These are phyloP conservation scores for Fusarium illudens DNA, from an alignment of 2,329 filamentous ascomycete species.

Conservation along the genomic window DNA sequence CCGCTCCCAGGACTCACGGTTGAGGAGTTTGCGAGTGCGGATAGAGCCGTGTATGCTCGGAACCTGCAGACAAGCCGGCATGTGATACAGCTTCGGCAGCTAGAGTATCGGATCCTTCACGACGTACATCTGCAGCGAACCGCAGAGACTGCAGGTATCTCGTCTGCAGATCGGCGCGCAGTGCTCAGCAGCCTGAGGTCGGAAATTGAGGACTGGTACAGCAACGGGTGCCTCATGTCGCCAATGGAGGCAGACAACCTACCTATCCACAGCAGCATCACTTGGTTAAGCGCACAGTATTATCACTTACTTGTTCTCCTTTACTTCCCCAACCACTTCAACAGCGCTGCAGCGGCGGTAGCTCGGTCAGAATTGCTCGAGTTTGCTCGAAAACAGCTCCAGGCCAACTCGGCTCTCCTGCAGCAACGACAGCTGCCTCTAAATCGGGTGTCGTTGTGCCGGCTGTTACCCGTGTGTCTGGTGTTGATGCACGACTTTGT, in stretches of 20 bases:
- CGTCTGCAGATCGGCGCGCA: slow-evolving; percentile 45
- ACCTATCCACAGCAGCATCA: slow-evolving; percentile 55
- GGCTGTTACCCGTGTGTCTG: slow-evolving; percentile 50
- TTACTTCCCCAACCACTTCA: slow-evolving; percentile 54
- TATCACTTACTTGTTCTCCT: slow-evolving; percentile 55
- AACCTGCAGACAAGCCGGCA: slow-evolving; percentile 56
- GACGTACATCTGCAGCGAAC: slow-evolving; percentile 48
- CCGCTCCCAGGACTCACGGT: slow-evolving; percentile 55
- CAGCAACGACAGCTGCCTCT: slow-evolving; percentile 55
- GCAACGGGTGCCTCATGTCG: slow-evolving; percentile 54
- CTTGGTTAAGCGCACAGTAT: slow-evolving; percentile 55
- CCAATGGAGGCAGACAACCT: slow-evolving; percentile 54
- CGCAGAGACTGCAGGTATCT: slow-evolving; percentile 42
- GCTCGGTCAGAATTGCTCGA: slow-evolving; percentile 48
- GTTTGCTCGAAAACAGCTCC: slow-evolving; percentile 53
- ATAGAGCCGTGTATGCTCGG: slow-evolving; percentile 49
- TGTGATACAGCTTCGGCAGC: slow-evolving; percentile 54
- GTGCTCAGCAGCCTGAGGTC: slow-evolving; percentile 48
- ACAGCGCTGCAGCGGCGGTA: slow-evolving; percentile 45
- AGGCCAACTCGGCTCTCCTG: slow-evolving; percentile 52
- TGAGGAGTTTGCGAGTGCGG: slow-evolving; percentile 54
- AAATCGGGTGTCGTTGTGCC: slow-evolving; percentile 53
- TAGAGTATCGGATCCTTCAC: slow-evolving; percentile 53
- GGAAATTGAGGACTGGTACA: slow-evolving; percentile 59
- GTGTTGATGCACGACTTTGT: slow-evolving; percentile 48